Percentiles rank a stretch among this genome's conserved stretches.
These are phyloP conservation scores for Talaromyces marneffei DNA, from an alignment of 2,329 filamentous ascomycete species.

Conservation along the genomic window DNA sequence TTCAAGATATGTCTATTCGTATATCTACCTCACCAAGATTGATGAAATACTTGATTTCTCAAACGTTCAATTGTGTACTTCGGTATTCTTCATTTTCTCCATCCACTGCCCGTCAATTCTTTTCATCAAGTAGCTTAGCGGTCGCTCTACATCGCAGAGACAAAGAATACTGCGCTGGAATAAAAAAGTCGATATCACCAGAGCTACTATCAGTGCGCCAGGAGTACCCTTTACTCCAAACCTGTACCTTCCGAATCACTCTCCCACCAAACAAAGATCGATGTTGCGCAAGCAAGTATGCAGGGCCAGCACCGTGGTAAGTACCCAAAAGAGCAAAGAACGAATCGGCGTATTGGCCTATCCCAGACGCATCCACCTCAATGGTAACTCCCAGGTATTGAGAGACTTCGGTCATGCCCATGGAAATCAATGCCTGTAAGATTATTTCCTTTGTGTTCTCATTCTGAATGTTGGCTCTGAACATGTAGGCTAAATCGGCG, in stretches of 20 bases:
- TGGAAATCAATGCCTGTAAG: neutral
- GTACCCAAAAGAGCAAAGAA: neutral
- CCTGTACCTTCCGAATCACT: neutral
- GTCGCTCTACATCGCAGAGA: neutral
- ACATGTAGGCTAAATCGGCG: neutral
- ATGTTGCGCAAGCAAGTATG: neutral
- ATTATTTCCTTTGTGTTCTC: neutral
- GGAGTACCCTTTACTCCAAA: neutral
- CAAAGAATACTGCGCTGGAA: neutral
- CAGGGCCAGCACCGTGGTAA: neutral
- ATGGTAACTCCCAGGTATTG: neutral
- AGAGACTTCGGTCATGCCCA: neutral
- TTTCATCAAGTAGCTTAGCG: no score
- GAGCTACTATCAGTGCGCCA: neutral
- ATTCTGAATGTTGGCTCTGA: neutral
- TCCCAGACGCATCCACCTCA: neutral
- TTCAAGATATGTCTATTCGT: no score
- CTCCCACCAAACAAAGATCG: neutral
- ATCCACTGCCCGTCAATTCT: no score
- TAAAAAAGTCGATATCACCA: neutral
- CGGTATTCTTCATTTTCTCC: no score
- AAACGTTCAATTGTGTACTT: no score
- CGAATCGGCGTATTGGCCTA: neutral
- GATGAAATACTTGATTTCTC: no score
- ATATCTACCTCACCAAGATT: no score